Evolutionary conservation across 345 rosid species (phyloP).

Genomic region (Pistacia vera): DNA sequence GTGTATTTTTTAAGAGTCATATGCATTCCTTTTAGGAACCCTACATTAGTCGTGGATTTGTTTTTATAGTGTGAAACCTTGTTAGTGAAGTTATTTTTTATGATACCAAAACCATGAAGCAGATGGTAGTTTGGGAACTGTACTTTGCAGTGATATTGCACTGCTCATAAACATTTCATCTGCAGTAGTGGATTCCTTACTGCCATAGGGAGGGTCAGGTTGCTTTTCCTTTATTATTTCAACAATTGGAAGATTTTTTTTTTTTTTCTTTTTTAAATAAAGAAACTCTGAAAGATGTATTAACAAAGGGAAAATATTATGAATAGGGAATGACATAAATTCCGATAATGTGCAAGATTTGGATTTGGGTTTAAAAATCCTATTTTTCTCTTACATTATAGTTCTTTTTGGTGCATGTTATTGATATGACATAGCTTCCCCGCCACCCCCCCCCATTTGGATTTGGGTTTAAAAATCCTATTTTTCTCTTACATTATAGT

Average conservation of each 20-base stretch:
- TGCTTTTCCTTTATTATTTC: not conserved
- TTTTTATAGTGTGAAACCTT: conserved; percentile 8
- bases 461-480: too few species aligned
- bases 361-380: too few species aligned
- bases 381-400: too few species aligned
- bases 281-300: too few species aligned
- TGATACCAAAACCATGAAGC: not conserved
- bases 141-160: not conserved
- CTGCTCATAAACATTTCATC: not conserved
- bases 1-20: not conserved
- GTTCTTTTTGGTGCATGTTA: too few species aligned
- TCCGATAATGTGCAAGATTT: too few species aligned
- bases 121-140: not conserved
- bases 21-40: conserved; percentile 1
- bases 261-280: too few species aligned
- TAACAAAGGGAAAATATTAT: not conserved
- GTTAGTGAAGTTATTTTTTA: not conserved
- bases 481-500: too few species aligned
- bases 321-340: not conserved
- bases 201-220: not conserved
- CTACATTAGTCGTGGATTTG: not conserved
- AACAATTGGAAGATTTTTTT: not conserved
- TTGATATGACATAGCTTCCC: too few species aligned
- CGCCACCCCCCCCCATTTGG: too few species aligned
- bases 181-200: not conserved